Percentiles rank a stretch among this genome's conserved stretches.
phyloP scores from a whole-genome alignment of 805 yeast genomes.

The Metschnikowia dekortorum region DNA sequence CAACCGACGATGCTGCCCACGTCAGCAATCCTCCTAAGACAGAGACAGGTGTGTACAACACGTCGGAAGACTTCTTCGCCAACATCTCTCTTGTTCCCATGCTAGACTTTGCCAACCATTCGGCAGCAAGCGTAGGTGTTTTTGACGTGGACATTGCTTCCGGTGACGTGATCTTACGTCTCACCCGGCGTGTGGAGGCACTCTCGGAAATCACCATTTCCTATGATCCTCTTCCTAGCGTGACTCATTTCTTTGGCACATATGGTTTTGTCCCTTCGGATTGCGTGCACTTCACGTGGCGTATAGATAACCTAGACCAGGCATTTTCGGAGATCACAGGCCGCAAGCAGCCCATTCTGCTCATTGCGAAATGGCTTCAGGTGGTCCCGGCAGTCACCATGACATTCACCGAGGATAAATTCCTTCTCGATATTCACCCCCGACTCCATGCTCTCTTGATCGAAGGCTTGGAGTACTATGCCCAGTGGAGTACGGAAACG shows the following conservation, averaged over 20 bases:
- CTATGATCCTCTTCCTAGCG: conserved; percentile 10
- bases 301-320: conserved; percentile 5
- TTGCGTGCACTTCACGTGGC: conserved; percentile 5
- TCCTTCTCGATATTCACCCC: conserved; percentile 5
- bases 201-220: conserved; percentile 13
- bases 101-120: conserved; percentile 66
- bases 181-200: conserved; percentile 7
- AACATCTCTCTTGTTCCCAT: conserved; percentile 60
- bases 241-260: conserved; percentile 9
- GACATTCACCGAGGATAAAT: not conserved
- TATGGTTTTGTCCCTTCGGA: conserved; percentile 15
- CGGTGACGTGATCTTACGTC: conserved; percentile 39
- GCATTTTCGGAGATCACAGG: not conserved
- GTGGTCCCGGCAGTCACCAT: conserved; percentile 10
- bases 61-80: conserved; percentile 38
- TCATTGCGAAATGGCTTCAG: conserved; percentile 17
- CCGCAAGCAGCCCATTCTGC: conserved; percentile 2
- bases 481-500: conserved; percentile 9
- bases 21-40: not conserved
- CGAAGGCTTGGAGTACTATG: conserved; percentile 13
- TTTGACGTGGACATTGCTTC: conserved; percentile 54
- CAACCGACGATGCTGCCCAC: conserved; percentile 12
- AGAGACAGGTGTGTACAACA: not conserved
- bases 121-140: conserved; percentile 36
- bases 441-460: conserved; percentile 14